Base-by-base conservation (phyloP, 1,284 basidiomycete species). In the Apiotrichum siamense region DNA sequence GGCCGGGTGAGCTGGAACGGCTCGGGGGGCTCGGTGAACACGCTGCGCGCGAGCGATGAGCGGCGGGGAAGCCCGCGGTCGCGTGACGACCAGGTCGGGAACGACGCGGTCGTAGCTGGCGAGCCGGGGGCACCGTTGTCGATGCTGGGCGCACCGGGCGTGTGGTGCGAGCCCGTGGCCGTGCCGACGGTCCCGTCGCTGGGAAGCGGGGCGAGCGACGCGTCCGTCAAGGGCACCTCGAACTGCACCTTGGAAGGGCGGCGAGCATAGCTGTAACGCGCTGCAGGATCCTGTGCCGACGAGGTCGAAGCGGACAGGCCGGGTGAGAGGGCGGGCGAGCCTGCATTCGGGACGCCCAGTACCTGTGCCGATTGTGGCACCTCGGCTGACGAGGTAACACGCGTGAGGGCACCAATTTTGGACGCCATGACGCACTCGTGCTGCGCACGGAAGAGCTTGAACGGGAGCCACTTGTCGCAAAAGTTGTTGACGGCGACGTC, bases 401-500 rank as follows among this genome's bases (percentile, higher is more conserved):
- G 50, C 12, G 39, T 49, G 39, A 55, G 37, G 4, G 42, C 31
- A 17, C 50, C 50, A n/a, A 67, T 58, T 31, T 63, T 62, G n/a
- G 60, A 61, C 5, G 65, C 63, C 69, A 71, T 65, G 44, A 76
- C 70, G 50, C 72, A 76, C 23, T 75, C 70, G 55, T 70, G 67
- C 44, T 76, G 72, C 4, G 74, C 73, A 13, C 72, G 64, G 62
- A 74, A 76, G 7, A 77, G 62, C 17, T 62, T 54, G 63, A 76
- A 77, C n/a, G 75, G 73, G 38, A 73, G 56, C 74, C 75, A 77
- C 47, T 70, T 66, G 39, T 74, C 63, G 10, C 66, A 69, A 38
- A 72, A 70, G 1, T 71, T 67, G 43, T 72, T 71, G 53, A 72
- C 66, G 3, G 75, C 70, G 1, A 72, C 65, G 26, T 75, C 70